Percentiles rank a stretch among this genome's conserved stretches.
Evolutionary conservation across 768 basidiomycete species (phyloP).

Genomic region (Naganishia kalamii): DNA sequence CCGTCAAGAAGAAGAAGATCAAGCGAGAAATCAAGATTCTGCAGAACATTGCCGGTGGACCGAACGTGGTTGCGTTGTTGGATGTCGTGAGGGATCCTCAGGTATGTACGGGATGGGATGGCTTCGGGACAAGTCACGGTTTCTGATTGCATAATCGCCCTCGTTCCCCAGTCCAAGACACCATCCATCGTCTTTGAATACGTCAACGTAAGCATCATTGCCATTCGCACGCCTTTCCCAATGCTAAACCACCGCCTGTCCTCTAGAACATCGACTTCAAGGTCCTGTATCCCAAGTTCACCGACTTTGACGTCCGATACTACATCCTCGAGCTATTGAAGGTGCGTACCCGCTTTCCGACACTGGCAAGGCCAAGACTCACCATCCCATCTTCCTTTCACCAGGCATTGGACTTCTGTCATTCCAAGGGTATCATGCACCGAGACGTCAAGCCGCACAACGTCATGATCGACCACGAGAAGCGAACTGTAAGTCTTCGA

Average conservation of each 20-base stretch:
- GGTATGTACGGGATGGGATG: conserved; percentile 29
- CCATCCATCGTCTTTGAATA: conserved; percentile 96
- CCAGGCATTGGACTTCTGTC: conserved; percentile 83
- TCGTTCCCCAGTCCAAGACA: conserved; percentile 68
- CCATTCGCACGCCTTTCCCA: not conserved
- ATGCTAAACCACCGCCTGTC: not conserved
- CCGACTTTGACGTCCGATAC: conserved; percentile 89
- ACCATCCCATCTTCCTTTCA: not conserved
- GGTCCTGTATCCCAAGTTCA: conserved; percentile 87
- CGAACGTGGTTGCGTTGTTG: conserved; percentile 84
- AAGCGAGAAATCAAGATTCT: conserved; percentile 98
- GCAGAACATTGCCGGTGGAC: conserved; percentile 91
- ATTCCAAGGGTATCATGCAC: conserved; percentile 98
- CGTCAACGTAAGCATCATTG: conserved; percentile 57
- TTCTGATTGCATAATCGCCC: too few species aligned
- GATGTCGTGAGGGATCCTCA: conserved; percentile 90
- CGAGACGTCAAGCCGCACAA: conserved; percentile 98
- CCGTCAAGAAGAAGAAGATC: conserved; percentile 99
- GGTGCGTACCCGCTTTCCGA: conserved; percentile 26
- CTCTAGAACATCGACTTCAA: conserved; percentile 85
- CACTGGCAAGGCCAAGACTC: not conserved
- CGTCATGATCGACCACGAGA: conserved; percentile 98
- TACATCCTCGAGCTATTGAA: conserved; percentile 97
- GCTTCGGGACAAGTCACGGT: not conserved
- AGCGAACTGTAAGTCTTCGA: conserved; percentile 65